phyloP scores from a whole-genome alignment of 1,139 yeast genomes.

The Geotrichum aggregatum region DNA sequence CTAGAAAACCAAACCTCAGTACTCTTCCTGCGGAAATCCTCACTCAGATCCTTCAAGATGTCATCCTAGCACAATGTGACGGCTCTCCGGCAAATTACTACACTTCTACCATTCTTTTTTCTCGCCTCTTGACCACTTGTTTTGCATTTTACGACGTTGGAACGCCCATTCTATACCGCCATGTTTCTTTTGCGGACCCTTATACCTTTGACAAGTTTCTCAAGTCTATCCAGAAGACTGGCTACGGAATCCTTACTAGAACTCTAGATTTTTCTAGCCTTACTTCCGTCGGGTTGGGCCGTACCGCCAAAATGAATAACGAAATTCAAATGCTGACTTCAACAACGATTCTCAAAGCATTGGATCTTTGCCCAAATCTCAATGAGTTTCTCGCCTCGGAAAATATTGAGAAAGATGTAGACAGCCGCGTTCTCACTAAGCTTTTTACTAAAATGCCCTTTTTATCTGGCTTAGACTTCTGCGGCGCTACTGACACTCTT shows the following conservation, averaged over 20 bases:
- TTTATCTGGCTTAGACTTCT: constrained; percentile 72
- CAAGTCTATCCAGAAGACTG: constrained; percentile 49
- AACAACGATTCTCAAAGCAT: constrained; percentile 48
- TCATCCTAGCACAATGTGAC: constrained; percentile 26
- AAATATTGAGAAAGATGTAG: constrained; percentile 80
- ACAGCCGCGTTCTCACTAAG: constrained; percentile 41
- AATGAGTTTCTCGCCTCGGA: constrained; percentile 79
- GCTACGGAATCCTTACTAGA: constrained; percentile 64
- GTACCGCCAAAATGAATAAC: constrained; percentile 84
- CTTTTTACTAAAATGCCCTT: constrained; percentile 54
- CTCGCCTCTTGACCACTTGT: constrained; percentile 35
- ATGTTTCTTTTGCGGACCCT: constrained; percentile 74
- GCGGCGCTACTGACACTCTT: constrained; percentile 71
- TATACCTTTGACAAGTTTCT: constrained; percentile 73
- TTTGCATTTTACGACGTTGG: constrained; percentile 39
- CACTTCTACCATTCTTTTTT: constrained; percentile 26
- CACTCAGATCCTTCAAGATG: constrained; percentile 33
- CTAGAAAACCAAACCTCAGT: constrained; percentile 22
- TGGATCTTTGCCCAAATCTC: constrained; percentile 59
- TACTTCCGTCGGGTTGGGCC: constrained; percentile 84
- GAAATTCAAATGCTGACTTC: constrained; percentile 89
- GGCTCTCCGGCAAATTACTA: constrained; percentile 25
- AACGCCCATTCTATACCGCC: constrained; percentile 51
- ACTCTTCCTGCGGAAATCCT: constrained; percentile 37
- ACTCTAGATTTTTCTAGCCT: constrained; percentile 84